Evolutionary conservation across 2,329 filamentous ascomycete species (phyloP), one percentile per base, ranked within the genome.

Genomic region (Zymoseptoria tritici): DNA sequence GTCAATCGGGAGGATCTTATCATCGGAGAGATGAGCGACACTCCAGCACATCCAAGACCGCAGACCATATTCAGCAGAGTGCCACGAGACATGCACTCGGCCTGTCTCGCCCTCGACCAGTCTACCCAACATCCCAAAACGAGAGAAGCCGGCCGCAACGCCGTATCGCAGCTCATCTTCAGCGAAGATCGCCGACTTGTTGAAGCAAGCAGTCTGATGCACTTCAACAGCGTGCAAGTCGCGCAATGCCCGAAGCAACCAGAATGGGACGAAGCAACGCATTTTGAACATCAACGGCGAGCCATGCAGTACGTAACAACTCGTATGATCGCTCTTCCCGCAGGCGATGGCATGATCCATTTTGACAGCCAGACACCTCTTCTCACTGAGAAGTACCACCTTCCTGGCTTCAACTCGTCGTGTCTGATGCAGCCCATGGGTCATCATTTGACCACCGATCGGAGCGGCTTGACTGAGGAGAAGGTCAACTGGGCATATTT

Each of bases 401-500:
- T 97, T 52, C 84, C 89, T 54, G 93, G 92, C 0, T 99, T 99
- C 76, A 96, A 92, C 64, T 81, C 96, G 42, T 91, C 90, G 57
- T 97, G 92, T 70, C 80, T 94, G 8, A 92, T 99, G 79, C 94
- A 91, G 71, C 94, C 95, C 2, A 87, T 89, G 62, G 94, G 95
- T 64, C 91, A 91, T 42, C 95, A 90, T 2, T 89, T 99, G 29
- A 92, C 90, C n/a, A 91, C 94, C 6, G 94, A 99, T 71, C 91
- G 93, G 68, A 81, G 83, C 5, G 80, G 88, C 2, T 96, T 96
- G 69, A 93, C 90, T 0, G 94, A 99, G 75, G 94, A 99, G 68
- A 97, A 96, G 74, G 91, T 96, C 49, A 93, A 91, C 71, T 99
- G 94, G 94, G 92, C 93, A 0, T 99, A 97, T 75, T 99, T 99